These are phyloP conservation scores for Cercospora nicotianae DNA, from an alignment of 2,329 filamentous ascomycete species.

Conservation along the genomic window DNA sequence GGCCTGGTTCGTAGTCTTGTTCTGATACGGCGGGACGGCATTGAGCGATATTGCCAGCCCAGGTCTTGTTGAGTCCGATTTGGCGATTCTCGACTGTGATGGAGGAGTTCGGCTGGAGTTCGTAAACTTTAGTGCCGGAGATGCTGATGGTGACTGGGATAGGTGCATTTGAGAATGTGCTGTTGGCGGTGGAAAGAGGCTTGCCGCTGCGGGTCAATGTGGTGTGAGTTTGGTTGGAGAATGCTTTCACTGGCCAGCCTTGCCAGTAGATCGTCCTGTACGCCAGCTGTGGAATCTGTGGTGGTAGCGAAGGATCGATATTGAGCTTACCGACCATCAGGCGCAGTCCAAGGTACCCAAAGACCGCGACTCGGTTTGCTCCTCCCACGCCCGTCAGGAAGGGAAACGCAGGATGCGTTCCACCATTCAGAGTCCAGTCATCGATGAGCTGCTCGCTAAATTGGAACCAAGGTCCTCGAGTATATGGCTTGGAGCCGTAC, in stretches of 20 bases:
- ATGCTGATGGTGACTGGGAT: conserved; percentile 59
- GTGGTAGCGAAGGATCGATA: conserved; percentile 64
- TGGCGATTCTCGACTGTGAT: conserved; percentile 60
- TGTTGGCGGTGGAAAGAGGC: conserved; percentile 55
- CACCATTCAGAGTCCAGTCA: conserved; percentile 60
- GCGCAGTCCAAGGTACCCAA: conserved; percentile 66
- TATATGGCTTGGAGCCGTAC: conserved; percentile 63
- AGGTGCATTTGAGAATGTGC: conserved; percentile 52
- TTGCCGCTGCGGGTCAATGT: conserved; percentile 55
- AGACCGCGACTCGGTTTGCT: conserved; percentile 65
- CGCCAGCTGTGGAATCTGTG: conserved; percentile 61
- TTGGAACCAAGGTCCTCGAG: conserved; percentile 67
- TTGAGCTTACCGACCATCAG: conserved; percentile 60
- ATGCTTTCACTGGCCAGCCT: conserved; percentile 62
- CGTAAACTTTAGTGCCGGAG: conserved; percentile 42
- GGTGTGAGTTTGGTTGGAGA: conserved; percentile 65
- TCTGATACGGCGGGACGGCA: conserved; percentile 54
- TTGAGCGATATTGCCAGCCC: conserved; percentile 63
- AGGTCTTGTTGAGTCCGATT: conserved; percentile 55
- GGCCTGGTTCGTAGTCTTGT: conserved; percentile 58
- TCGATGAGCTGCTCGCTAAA: conserved; percentile 70
- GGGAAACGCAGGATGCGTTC: conserved; percentile 67
- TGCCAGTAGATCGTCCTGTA: conserved; percentile 68
- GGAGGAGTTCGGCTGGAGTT: conserved; percentile 43
- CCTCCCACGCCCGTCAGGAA: conserved; percentile 72